phyloP scores from a whole-genome alignment of 139 green algal genomes.

The Chlamydomonas sp. region DNA sequence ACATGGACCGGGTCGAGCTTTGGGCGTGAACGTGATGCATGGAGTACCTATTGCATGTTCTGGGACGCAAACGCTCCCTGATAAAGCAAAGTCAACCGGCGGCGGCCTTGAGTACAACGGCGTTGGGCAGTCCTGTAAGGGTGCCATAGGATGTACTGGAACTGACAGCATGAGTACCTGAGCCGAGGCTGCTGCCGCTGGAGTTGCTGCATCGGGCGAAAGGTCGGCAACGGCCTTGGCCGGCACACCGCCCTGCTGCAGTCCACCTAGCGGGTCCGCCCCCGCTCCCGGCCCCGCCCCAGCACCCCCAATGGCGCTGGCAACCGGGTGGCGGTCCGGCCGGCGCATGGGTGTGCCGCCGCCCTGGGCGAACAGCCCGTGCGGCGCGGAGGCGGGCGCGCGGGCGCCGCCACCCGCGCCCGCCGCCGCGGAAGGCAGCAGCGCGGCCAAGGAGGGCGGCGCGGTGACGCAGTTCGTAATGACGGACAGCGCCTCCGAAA shows the following conservation, averaged over 20 bases:
- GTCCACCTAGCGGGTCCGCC: background rate
- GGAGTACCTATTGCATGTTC: too few species aligned
- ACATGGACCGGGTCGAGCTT: too few species aligned
- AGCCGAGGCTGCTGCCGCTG: too few species aligned
- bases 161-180: too few species aligned
- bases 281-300: background rate
- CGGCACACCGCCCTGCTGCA: background rate
- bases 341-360: constrained; percentile 1
- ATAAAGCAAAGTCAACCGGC: too few species aligned
- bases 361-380: background rate
- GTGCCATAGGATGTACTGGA: too few species aligned
- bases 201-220: too few species aligned
- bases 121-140: too few species aligned
- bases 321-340: background rate
- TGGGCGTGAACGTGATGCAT: too few species aligned
- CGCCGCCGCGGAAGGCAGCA: constrained; percentile 40
- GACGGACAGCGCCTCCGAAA: constrained; percentile 59
- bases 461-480: constrained; percentile 65
- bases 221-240: background rate
- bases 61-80: too few species aligned
- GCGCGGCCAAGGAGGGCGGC: constrained; percentile 48
- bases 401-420: background rate
- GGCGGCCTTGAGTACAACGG: too few species aligned
- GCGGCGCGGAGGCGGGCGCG: background rate
- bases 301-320: too few species aligned